Conservation (phyloP, 306 rosid species). For the Trichosanthes truncata region DNA sequence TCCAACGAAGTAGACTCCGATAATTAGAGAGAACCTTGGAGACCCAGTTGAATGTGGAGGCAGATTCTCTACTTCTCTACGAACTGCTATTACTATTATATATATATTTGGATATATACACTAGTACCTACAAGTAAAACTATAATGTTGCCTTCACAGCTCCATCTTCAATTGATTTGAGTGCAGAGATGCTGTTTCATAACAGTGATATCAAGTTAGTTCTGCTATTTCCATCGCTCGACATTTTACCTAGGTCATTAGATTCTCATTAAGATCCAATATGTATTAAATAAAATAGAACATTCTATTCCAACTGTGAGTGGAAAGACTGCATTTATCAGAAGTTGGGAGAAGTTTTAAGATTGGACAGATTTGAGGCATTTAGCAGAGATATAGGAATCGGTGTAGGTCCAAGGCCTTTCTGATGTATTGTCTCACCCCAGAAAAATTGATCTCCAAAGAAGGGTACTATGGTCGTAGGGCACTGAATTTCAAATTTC, state of each 20-base stretch:
- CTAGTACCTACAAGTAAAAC: slow-evolving; percentile 30
- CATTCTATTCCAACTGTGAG: not conserved
- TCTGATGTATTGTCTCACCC: slow-evolving; percentile 76
- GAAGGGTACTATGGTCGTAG: slow-evolving; percentile 90
- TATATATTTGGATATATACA: slow-evolving; percentile 64
- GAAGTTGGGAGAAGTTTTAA: not conserved
- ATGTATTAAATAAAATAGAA: not conserved
- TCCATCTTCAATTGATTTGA: slow-evolving; percentile 89
- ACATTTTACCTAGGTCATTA: slow-evolving; percentile 51
- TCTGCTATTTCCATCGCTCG: slow-evolving; percentile 55
- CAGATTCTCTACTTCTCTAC: slow-evolving; percentile 35
- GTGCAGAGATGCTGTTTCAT: slow-evolving; percentile 62
- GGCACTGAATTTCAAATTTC: slow-evolving; percentile 51
- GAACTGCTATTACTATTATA: slow-evolving; percentile 54
- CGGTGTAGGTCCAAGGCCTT: slow-evolving; percentile 77
- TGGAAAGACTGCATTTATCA: not conserved
- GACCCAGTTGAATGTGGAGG: slow-evolving; percentile 34
- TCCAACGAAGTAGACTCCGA: slow-evolving; percentile 35
- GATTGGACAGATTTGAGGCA: slow-evolving; percentile 42
- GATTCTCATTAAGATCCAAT: slow-evolving; percentile 5
- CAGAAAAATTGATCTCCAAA: slow-evolving; percentile 98
- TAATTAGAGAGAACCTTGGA: slow-evolving; percentile 34
- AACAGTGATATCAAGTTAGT: slow-evolving; percentile 13
- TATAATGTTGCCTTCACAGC: slow-evolving; percentile 40
- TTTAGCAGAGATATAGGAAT: slow-evolving; percentile 66